Conservation (phyloP, 2,329 filamentous ascomycete species). For the Phyllosticta ampelicida region DNA sequence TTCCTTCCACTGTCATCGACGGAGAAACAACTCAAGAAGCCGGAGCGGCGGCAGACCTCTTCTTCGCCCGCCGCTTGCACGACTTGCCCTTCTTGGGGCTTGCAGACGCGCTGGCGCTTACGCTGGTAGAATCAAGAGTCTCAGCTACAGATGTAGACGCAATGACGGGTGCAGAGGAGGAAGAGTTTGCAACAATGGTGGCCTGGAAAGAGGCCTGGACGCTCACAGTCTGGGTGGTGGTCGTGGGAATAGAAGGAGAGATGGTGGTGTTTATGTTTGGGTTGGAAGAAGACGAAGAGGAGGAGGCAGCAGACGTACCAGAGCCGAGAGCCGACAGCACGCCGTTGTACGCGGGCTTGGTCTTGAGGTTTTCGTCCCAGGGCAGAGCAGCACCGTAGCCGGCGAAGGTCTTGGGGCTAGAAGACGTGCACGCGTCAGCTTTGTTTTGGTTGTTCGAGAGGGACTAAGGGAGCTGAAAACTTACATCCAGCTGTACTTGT, state of each 20-base stretch:
- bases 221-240: not conserved
- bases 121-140: not conserved
- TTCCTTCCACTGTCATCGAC: no score
- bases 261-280: not conserved
- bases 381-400: conserved; percentile 34
- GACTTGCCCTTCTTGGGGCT: not conserved
- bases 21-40: not conserved
- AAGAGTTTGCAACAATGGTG: not conserved
- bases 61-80: not conserved
- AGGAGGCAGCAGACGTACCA: conserved; percentile 1
- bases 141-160: not conserved
- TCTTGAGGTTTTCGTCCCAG: conserved; percentile 36
- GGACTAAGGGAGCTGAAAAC: not conserved
- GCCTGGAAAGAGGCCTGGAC: not conserved
- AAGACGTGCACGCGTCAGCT: not conserved
- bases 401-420: conserved; percentile 26
- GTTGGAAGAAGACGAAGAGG: not conserved
- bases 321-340: conserved; percentile 13
- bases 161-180: not conserved
- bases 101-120: not conserved
- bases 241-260: conserved; percentile 4
- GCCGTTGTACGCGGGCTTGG: conserved; percentile 28
- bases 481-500: conserved; percentile 36
- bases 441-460: no score
- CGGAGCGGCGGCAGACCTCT: not conserved